Conservation (phyloP, 352 stramenopile genomes). For the Globisporangium emineosum region DNA sequence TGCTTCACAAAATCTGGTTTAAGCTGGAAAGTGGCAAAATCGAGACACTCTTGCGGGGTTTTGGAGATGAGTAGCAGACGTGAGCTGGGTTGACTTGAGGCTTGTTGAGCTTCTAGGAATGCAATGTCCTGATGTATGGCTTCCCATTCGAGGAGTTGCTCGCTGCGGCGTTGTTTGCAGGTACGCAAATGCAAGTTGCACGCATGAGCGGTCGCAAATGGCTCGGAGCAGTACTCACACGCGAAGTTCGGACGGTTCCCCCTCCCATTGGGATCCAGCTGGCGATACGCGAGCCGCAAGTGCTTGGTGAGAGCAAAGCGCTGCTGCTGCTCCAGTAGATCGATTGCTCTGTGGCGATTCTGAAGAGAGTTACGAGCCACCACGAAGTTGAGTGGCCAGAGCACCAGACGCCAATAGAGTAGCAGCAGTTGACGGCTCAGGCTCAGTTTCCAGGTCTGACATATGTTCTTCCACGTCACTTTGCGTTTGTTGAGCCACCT, state of each 20-base stretch:
- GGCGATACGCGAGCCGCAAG: constrained; percentile 6
- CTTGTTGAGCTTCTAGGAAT: constrained; percentile 4
- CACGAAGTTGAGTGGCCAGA: constrained; percentile 10
- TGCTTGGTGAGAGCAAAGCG: constrained; percentile 12
- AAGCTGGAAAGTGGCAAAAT: not conserved
- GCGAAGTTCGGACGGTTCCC: constrained; percentile 4
- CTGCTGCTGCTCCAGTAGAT: constrained; percentile 6
- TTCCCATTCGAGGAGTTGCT: constrained; percentile 12
- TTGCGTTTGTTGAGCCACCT: constrained; percentile 1
- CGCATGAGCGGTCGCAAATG: constrained; percentile 7
- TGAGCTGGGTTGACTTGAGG: not conserved
- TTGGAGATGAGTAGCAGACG: not conserved
- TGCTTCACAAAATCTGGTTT: not conserved
- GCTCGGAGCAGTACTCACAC: constrained; percentile 11
- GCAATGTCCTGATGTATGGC: constrained; percentile 7
- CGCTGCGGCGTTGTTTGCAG: not conserved
- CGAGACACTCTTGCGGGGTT: not conserved
- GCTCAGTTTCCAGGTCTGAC: not conserved
- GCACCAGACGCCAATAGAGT: constrained; percentile 8
- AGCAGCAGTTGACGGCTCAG: not conserved
- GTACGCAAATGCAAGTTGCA: constrained; percentile 4
- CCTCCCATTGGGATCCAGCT: not conserved
- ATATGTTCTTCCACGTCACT: too few species aligned
- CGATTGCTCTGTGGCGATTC: constrained; percentile 1
- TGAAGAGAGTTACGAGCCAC: not conserved